phyloP scores from a whole-genome alignment of 1,284 basidiomycete species.

The Cutaneotrichosporon dermatis region DNA sequence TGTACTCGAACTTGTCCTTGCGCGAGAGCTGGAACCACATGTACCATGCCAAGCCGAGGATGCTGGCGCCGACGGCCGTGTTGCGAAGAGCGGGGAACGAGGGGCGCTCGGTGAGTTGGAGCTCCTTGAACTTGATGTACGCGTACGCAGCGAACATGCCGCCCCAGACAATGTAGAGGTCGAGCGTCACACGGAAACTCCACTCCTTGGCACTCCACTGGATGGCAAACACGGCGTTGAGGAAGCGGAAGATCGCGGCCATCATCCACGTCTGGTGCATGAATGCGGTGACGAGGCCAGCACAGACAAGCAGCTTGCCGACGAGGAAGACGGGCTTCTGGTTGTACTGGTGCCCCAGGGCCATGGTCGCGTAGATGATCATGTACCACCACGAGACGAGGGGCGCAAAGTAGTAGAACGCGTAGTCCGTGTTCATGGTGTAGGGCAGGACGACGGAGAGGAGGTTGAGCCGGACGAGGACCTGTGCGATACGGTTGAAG shows the following conservation, averaged over 20 bases:
- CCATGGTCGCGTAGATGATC: slow-evolving; percentile 76
- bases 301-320: slow-evolving; percentile 64
- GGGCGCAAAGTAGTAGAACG: slow-evolving; percentile 81
- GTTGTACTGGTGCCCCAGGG: slow-evolving; percentile 67
- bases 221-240: slow-evolving; percentile 65
- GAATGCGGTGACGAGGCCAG: slow-evolving; percentile 60
- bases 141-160: slow-evolving; percentile 75
- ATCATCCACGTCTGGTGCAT: slow-evolving; percentile 64
- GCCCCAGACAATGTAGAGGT: slow-evolving; percentile 79
- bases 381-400: slow-evolving; percentile 66
- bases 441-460: slow-evolving; percentile 76
- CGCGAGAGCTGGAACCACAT: slow-evolving; percentile 72
- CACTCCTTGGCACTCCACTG: slow-evolving; percentile 79
- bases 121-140: slow-evolving; percentile 69
- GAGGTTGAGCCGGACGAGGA: slow-evolving; percentile 74
- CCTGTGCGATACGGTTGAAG: slow-evolving; percentile 67
- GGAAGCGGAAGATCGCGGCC: slow-evolving; percentile 59
- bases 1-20: slow-evolving; percentile 76
- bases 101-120: slow-evolving; percentile 63
- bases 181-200: slow-evolving; percentile 78
- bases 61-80: slow-evolving; percentile 54
- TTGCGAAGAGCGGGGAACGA: slow-evolving; percentile 60
- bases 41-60: slow-evolving; percentile 64
- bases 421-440: slow-evolving; percentile 84
- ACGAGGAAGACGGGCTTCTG: slow-evolving; percentile 63